Percentiles rank a stretch among this genome's conserved stretches.
Conservation (phyloP, 352 stramenopile species). For the Globisporangium spiculum region DNA sequence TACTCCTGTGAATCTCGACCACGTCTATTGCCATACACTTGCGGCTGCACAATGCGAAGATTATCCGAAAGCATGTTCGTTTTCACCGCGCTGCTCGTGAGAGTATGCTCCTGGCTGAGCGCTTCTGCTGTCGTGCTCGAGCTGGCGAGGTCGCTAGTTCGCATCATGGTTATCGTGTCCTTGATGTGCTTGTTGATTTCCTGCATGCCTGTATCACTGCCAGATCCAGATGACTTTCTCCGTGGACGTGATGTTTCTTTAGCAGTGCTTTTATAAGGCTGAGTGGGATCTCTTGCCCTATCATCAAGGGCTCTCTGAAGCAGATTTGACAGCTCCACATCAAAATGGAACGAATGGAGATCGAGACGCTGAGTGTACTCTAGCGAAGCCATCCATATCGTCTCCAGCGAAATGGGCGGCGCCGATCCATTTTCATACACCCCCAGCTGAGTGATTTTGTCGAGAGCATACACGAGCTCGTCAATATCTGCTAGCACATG, state of each 20-base stretch:
- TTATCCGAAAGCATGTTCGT: constrained; percentile 11
- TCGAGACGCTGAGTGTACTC: constrained; percentile 15
- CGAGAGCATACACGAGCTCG: constrained; percentile 44
- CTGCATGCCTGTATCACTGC: neutral
- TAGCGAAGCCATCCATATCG: constrained; percentile 12
- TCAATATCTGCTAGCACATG: constrained; percentile 29
- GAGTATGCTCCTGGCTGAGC: neutral
- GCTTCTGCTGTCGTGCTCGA: neutral
- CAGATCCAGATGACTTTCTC: constrained; percentile 7
- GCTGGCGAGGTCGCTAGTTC: neutral
- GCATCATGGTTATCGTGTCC: constrained; percentile 12
- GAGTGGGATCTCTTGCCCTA: neutral
- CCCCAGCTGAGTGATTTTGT: constrained; percentile 34
- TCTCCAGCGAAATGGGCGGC: constrained; percentile 11
- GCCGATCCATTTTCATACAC: constrained; percentile 4
- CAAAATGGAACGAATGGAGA: constrained; percentile 12
- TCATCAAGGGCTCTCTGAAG: constrained; percentile 11
- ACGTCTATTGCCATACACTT: neutral
- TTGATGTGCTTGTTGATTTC: constrained; percentile 14
- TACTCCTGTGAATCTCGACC: constrained; percentile 2
- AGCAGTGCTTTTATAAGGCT: neutral
- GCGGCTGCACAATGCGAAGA: constrained; percentile 17
- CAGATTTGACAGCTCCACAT: constrained; percentile 2
- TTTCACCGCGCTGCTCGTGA: neutral
- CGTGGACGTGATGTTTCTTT: neutral